phyloP scores from a whole-genome alignment of 1,284 basidiomycete genomes.

The Puccinia polysora region DNA sequence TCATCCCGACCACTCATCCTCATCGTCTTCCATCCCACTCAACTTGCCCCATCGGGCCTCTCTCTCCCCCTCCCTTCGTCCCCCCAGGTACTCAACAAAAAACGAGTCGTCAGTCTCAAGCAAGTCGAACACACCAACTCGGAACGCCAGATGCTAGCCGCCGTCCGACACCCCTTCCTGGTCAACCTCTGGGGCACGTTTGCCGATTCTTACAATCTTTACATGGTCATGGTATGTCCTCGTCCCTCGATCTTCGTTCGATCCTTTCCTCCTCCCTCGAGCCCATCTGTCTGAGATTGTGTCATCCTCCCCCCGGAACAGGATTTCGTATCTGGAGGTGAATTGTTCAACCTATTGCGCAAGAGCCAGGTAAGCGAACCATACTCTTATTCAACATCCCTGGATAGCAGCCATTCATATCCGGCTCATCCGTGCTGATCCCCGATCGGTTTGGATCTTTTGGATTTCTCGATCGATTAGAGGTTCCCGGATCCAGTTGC shows the following conservation, averaged over 20 bases:
- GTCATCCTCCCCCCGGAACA: background rate
- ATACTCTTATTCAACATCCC: constrained; percentile 5
- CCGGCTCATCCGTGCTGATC: background rate
- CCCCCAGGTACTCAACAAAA: constrained; percentile 70
- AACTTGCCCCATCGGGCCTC: background rate
- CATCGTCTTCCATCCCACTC: background rate
- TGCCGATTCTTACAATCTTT: constrained; percentile 85
- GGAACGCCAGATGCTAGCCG: constrained; percentile 81
- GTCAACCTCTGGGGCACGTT: constrained; percentile 98
- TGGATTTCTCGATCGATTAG: too few species aligned
- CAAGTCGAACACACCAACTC: constrained; percentile 97
- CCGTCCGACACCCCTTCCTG: constrained; percentile 90
- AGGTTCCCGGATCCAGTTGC: constrained; percentile 97
- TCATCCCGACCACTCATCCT: background rate
- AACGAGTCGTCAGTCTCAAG: constrained; percentile 90
- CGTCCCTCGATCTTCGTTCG: too few species aligned
- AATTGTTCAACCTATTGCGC: constrained; percentile 84
- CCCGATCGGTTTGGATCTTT: constrained; percentile 13
- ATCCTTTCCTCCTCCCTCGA: background rate
- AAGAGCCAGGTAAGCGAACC: constrained; percentile 70
- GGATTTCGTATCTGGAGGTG: constrained; percentile 95
- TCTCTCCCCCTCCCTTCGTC: background rate
- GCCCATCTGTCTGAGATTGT: background rate
- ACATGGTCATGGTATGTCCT: constrained; percentile 80
- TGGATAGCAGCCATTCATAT: background rate